phyloP scores from a whole-genome alignment of 148 eudicot species.

The Arctostaphylos glauca region DNA sequence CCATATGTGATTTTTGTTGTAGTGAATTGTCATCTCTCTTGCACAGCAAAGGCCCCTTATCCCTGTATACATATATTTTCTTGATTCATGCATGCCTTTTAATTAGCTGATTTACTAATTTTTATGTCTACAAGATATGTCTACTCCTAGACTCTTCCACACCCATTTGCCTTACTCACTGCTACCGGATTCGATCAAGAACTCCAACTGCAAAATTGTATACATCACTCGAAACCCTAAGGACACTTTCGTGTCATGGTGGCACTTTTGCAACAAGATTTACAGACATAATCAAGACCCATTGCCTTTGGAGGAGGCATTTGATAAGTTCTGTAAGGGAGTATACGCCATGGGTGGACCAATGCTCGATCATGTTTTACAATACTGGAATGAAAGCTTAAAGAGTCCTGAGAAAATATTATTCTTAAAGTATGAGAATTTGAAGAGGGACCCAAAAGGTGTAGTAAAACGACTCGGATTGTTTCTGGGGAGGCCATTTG shows the following conservation, averaged over 20 bases:
- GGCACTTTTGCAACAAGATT: constrained; percentile 16
- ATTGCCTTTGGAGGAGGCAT: constrained; percentile 9
- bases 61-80: too few relatives aligned
- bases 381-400: constrained; percentile 21
- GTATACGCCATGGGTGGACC: constrained; percentile 5
- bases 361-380: neutral
- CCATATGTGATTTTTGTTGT: too few relatives aligned
- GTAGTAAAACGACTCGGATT: constrained; percentile 15
- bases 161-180: constrained; percentile 14
- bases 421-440: constrained; percentile 28
- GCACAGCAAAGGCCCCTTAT: too few relatives aligned
- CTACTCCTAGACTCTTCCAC: too few relatives aligned
- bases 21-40: too few relatives aligned
- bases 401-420: constrained; percentile 25
- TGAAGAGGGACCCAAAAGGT: constrained; percentile 21
- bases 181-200: constrained; percentile 10
- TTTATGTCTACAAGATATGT: too few relatives aligned
- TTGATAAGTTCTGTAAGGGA: constrained; percentile 20
- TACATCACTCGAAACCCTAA: constrained; percentile 15
- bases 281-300: constrained; percentile 4
- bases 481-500: constrained; percentile 26
- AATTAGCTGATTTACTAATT: too few relatives aligned
- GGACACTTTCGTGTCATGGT: constrained; percentile 12
- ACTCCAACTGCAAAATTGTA: constrained; percentile 18
- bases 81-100: too few relatives aligned